phyloP scores from a whole-genome alignment of 768 basidiomycete genomes.

The Trichaptum fuscoviolaceum region DNA sequence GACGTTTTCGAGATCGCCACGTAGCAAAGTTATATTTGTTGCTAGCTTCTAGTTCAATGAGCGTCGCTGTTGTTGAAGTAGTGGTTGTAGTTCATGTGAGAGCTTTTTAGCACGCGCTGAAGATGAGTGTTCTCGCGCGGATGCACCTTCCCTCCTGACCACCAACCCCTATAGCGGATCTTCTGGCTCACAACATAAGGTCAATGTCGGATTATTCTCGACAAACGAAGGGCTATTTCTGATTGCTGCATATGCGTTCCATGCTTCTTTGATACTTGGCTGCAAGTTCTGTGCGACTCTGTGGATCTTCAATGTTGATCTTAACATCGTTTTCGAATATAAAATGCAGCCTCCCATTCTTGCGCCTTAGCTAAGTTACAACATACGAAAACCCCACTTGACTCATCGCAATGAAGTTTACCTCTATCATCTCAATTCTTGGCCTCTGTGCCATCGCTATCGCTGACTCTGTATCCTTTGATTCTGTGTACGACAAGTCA shows the following conservation, averaged over 20 bases:
- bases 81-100: background rate
- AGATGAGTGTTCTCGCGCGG: constrained; percentile 7
- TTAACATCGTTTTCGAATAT: background rate
- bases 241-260: background rate
- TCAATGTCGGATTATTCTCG: background rate
- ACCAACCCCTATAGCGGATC: background rate
- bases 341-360: background rate
- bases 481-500: constrained; percentile 26
- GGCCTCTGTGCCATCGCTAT: constrained; percentile 6
- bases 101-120: background rate
- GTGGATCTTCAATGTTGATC: background rate
- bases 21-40: background rate
- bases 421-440: background rate
- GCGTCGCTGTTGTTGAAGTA: background rate
- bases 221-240: background rate
- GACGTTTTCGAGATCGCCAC: background rate
- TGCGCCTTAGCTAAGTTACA: too few relatives aligned
- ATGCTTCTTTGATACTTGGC: background rate
- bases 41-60: background rate
- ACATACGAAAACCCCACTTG: too few relatives aligned
- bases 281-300: background rate
- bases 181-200: background rate
- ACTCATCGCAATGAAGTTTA: background rate
- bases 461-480: constrained; percentile 21
- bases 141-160: constrained; percentile 9